phyloP scores from a whole-genome alignment of 2,329 filamentous ascomycete genomes.

The Colletotrichum magnum region DNA sequence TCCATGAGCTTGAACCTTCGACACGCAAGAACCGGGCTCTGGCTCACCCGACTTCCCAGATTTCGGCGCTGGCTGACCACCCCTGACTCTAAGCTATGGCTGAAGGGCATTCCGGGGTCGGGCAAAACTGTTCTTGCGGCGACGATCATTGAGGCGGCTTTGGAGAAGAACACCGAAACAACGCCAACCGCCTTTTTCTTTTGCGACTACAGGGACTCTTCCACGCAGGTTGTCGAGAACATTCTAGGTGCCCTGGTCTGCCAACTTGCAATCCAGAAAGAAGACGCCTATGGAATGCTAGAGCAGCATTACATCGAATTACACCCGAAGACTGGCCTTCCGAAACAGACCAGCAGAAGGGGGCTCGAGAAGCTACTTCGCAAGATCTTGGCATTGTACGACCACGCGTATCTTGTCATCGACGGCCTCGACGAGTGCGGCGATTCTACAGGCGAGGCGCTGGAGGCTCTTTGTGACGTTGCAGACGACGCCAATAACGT shows the following conservation, averaged over 20 bases:
- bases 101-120: constrained; percentile 18
- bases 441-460: neutral
- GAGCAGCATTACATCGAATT: neutral
- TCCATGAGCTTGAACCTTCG: constrained; percentile 10
- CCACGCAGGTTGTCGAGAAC: neutral
- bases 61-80: constrained; percentile 11
- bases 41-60: neutral
- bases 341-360: fast-evolving
- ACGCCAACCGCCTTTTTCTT: constrained; percentile 13
- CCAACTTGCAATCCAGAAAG: constrained; percentile 21
- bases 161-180: neutral
- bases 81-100: neutral
- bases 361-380: neutral
- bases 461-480: neutral
- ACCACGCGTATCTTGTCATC: neutral
- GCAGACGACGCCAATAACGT: neutral
- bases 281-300: neutral
- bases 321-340: fast-evolving
- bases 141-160: neutral
- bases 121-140: constrained; percentile 20
- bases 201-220: constrained; percentile 12
- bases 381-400: neutral
- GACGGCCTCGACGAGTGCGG: constrained; percentile 21
- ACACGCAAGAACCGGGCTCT: neutral
- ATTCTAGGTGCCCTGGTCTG: neutral